Evolutionary conservation across 805 yeast genomes (phyloP), one percentile per base, ranked within the genome.

Genomic region (Starmerella tilneyi): DNA sequence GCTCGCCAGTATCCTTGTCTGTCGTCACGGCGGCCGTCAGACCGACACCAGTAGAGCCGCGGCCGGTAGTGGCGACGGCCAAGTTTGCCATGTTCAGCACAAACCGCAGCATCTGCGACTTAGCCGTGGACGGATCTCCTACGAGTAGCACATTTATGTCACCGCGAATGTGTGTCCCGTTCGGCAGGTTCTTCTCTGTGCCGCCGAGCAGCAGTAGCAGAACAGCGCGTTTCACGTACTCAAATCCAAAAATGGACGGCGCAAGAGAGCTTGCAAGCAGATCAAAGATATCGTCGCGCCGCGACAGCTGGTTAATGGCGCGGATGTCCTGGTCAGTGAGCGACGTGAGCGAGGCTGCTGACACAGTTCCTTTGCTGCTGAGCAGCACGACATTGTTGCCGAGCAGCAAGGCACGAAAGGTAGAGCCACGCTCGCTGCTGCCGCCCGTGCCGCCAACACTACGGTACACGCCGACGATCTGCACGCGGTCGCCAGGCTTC

Each of bases 11-110:
- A 64, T 92, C 98, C 58, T 80, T 81, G 64, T 92, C 98, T 1
- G 88, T 75, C 6, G 96, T 88, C 3, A 92, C 98, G 1, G 98
- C 98, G 16, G 98, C 98, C 0, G 98, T 92, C 59, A 92, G 74
- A 84, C 98, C 98, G 36, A 92, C 98, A 63, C 98, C 98, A 1
- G 97, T 88, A n/a, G 97, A 89, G 52, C 98, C 98, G 63, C 95
- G 79, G 70, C 98, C 98, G 0, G 98, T 92, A 1, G 98, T 92
- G 22, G 97, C 96, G 56, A 92, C 86, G 3, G 97, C 97, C 56
- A 92, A 70, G 1, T 94, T 72, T 1, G 98, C 98, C 1, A 97
- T 89, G 62, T 89, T 92, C 51, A 92, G 71, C 16, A 92, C 97
- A 60, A 92, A 89, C 53, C 97, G 74, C 52, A 92, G 73, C 69